Evolutionary conservation across 225 moss, liverwort and hornwort species (phyloP).

Genomic region (Physcomitrium patens): DNA sequence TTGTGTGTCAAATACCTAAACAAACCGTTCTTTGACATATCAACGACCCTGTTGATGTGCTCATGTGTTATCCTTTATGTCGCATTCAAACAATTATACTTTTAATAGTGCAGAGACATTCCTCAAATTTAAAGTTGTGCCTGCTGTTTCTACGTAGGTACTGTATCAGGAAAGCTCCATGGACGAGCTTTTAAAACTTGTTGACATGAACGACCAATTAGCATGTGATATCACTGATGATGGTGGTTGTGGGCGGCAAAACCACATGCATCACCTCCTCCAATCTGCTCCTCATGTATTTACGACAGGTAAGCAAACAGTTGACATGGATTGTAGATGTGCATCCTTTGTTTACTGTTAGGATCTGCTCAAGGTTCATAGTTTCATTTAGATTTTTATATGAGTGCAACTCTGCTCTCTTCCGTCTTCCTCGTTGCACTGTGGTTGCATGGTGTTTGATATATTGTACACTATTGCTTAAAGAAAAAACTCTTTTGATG

Average conservation of each 20-base stretch:
- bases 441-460: slow-evolving; percentile 18
- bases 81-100: slow-evolving; percentile 2
- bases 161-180: slow-evolving; percentile 37
- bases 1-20: too few relatives aligned
- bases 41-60: neutral
- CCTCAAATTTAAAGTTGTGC: slow-evolving; percentile 1
- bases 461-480: neutral
- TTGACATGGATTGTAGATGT: slow-evolving; percentile 8
- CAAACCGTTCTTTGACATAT: too few relatives aligned
- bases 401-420: slow-evolving; percentile 17
- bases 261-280: slow-evolving; percentile 53
- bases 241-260: slow-evolving; percentile 50
- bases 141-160: slow-evolving; percentile 28
- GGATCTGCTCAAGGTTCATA: neutral
- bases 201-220: slow-evolving; percentile 52
- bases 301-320: slow-evolving; percentile 40
- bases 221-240: slow-evolving; percentile 47
- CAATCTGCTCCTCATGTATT: slow-evolving; percentile 46
- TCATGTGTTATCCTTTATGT: neutral
- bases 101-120: neutral
- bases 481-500: neutral
- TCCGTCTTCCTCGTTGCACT: neutral
- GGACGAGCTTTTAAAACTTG: slow-evolving; percentile 51
- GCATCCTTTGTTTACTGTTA: neutral
- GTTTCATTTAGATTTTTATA: slow-evolving; percentile 14